Evolutionary conservation across 2,329 filamentous ascomycete species (phyloP).

Genomic region (Cladorrhinum sp.): DNA sequence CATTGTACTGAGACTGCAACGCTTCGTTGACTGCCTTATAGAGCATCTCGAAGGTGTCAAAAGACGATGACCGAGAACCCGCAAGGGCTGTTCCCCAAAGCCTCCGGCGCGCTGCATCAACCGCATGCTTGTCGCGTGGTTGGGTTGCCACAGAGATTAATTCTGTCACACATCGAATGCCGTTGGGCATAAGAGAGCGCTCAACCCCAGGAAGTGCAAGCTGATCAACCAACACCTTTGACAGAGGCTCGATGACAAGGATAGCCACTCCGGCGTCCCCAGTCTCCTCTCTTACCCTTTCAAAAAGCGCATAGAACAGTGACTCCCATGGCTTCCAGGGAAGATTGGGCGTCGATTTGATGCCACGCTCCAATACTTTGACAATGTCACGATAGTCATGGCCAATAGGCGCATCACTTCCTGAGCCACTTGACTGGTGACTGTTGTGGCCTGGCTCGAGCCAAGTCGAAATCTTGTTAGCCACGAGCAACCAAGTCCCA

Average conservation of each 20-base stretch:
- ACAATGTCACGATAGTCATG: conserved; percentile 68
- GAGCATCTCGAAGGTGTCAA: conserved; percentile 64
- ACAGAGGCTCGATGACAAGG: conserved; percentile 67
- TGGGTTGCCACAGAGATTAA: conserved; percentile 49
- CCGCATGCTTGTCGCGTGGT: conserved; percentile 57
- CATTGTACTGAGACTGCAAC: conserved; percentile 50
- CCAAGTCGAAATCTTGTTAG: conserved; percentile 43
- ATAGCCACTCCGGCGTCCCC: conserved; percentile 66
- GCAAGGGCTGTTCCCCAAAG: conserved; percentile 59
- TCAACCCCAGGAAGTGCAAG: conserved; percentile 24
- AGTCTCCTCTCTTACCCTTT: conserved; percentile 57
- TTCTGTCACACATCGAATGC: conserved; percentile 38
- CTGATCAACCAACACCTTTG: conserved; percentile 50
- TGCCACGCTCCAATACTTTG: conserved; percentile 63
- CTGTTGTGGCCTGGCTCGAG: conserved; percentile 41
- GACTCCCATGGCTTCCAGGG: conserved; percentile 47
- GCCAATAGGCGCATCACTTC: conserved; percentile 49
- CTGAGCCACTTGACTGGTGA: conserved; percentile 38
- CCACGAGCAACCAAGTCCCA: conserved; percentile 51
- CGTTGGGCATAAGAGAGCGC: conserved; percentile 25
- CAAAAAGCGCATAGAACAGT: conserved; percentile 56
- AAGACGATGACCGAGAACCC: conserved; percentile 41
- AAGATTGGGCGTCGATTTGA: conserved; percentile 48
- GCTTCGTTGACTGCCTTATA: conserved; percentile 57
- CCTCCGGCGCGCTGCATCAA: conserved; percentile 63